Percentiles rank a stretch among this genome's conserved stretches.
Evolutionary conservation across 257 asterid genomes (phyloP).

Genomic region (Solanum tarapatanum): DNA sequence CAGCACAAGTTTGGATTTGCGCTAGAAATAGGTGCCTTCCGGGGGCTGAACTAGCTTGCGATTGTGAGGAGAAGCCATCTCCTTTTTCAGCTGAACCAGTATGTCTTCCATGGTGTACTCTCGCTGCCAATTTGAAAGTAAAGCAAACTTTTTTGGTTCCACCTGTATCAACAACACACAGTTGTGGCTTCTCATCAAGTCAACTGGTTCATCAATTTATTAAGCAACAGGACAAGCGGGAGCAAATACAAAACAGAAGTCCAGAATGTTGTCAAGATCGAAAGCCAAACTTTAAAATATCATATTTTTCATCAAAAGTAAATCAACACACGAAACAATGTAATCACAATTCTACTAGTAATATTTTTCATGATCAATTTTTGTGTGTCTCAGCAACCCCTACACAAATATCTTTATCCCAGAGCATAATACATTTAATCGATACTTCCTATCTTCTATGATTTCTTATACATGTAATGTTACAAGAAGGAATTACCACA

Average conservation of each 20-base stretch:
- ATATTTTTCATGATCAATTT: neutral
- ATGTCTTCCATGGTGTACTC: slow-evolving; percentile 69
- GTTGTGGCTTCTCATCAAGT: neutral
- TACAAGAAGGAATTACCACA: neutral
- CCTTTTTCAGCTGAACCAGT: slow-evolving; percentile 50
- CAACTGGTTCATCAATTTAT: neutral
- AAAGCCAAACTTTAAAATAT: neutral
- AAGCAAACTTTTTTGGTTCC: slow-evolving; percentile 59
- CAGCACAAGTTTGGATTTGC: slow-evolving; percentile 3
- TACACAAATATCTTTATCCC: neutral
- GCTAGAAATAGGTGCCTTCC: slow-evolving; percentile 76
- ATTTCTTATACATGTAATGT: neutral
- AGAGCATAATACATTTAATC: neutral
- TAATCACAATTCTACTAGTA: neutral
- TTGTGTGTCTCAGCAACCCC: neutral
- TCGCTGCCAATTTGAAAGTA: slow-evolving; percentile 70
- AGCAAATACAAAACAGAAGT: neutral
- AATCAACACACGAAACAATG: neutral
- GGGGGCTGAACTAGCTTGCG: slow-evolving; percentile 80
- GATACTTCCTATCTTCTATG: neutral
- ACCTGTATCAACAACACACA: slow-evolving; percentile 32
- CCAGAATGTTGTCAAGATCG: neutral
- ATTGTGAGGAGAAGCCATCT: slow-evolving; percentile 55
- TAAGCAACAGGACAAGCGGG: neutral
- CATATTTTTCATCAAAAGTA: neutral